Evolutionary conservation across 192 early-diverging fungal genomes (phyloP), one percentile per base, ranked within the genome.

Genomic region (Phlyctochytrium bullatum): DNA sequence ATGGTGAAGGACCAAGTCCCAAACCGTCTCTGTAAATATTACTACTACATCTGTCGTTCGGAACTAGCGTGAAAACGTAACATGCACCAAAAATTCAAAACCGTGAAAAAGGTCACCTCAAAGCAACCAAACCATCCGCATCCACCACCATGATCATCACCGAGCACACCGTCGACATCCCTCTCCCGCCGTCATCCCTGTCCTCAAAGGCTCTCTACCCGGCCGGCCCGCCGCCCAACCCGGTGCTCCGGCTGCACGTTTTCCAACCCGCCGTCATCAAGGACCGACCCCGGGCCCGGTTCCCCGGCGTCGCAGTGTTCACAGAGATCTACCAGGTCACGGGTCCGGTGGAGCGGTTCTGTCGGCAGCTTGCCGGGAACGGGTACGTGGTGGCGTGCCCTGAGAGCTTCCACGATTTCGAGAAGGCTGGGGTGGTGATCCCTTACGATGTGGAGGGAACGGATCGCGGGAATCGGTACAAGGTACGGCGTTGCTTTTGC

Each of bases 291-390:
- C 25, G 77, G 20, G 82, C 76, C 35, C 81, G 79, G 60, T 80
- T 83, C 63, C 79, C 77, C 58, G 83, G 85, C 23, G 74, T 77
- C 23, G 56, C 64, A 50, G 80, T 83, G 27, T 75, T 72, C 60
- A 71, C 73, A 52, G 86, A 87, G 73, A 87, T 87, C 57, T 87
- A 87, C 72, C 86, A 87, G 68, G 84, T 87, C 0, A 86, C 85
- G 14, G 85, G 85, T 52, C 85, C 85, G 25, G 72, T 86, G 50
- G 70, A 87, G 59, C 62, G 84, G 4, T 87, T 87, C 75, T 87
- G 86, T 73, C 77, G 84, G 23, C 78, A 81, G 64, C 77, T 83
- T 64, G 80, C 76, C n/a, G 78, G 75, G 12, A 64, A 79, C 23
- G 66, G 72, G 34, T 67, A 51, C 34, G 33, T 51, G 60, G 36